Conservation (phyloP, 2,329 filamentous ascomycete genomes). For the Pestalotiopsis sp. region DNA sequence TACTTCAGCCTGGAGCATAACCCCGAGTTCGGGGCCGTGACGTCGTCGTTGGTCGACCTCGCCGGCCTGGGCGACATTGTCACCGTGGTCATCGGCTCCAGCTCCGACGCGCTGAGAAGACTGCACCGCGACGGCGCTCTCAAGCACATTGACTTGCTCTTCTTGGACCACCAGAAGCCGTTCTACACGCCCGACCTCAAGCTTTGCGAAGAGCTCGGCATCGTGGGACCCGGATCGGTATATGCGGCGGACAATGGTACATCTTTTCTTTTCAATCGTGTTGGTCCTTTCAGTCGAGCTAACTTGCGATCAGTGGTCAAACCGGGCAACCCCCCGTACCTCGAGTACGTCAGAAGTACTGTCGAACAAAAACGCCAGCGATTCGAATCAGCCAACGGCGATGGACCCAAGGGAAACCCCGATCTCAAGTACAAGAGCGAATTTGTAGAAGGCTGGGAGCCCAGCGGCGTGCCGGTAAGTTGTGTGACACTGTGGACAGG, state of each 20-base stretch:
- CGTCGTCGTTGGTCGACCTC: slow-evolving; percentile 69
- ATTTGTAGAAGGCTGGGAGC: slow-evolving; percentile 67
- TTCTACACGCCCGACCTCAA: slow-evolving; percentile 76
- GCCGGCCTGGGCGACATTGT: slow-evolving; percentile 74
- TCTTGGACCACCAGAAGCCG: slow-evolving; percentile 82
- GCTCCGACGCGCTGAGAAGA: slow-evolving; percentile 65
- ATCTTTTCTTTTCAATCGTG: slow-evolving; percentile 1
- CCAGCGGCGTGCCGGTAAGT: slow-evolving; percentile 66
- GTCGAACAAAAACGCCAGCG: slow-evolving; percentile 62
- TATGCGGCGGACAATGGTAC: slow-evolving; percentile 67
- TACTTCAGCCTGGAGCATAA: slow-evolving; percentile 77
- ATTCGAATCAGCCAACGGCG: slow-evolving; percentile 31
- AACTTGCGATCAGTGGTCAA: slow-evolving; percentile 53
- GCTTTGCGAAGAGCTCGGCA: slow-evolving; percentile 70
- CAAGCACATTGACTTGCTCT: slow-evolving; percentile 69
- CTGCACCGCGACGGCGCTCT: slow-evolving; percentile 58
- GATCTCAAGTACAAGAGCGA: slow-evolving; percentile 68
- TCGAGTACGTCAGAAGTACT: slow-evolving; percentile 70
- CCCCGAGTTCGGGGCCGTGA: slow-evolving; percentile 73
- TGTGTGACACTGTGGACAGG: not conserved
- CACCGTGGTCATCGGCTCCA: slow-evolving; percentile 70
- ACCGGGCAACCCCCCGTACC: slow-evolving; percentile 71
- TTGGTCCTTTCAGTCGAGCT: not conserved
- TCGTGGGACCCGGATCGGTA: slow-evolving; percentile 66
- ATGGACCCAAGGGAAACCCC: slow-evolving; percentile 56